Conservation (phyloP, 2,329 filamentous ascomycete species). For the Pseudohalonectria lignicola region DNA sequence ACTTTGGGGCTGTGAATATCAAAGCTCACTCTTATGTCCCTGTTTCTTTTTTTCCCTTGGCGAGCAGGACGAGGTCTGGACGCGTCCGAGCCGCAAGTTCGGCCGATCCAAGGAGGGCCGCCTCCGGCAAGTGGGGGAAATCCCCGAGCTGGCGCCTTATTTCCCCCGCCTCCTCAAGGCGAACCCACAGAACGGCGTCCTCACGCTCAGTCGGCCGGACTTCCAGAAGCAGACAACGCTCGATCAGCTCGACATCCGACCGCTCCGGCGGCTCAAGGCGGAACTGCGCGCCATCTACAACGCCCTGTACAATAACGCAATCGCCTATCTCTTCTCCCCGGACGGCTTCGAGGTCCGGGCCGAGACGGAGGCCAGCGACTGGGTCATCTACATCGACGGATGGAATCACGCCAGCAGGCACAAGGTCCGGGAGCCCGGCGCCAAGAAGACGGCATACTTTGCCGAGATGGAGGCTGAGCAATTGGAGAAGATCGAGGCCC, state of each 20-base stretch:
- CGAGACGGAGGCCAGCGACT: neutral
- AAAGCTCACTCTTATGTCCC: no score
- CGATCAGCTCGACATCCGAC: neutral
- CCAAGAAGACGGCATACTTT: constrained; percentile 4
- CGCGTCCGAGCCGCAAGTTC: constrained; percentile 1
- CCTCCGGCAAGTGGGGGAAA: constrained; percentile 2
- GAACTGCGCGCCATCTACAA: constrained; percentile 1
- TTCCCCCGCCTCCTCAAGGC: constrained; percentile 3
- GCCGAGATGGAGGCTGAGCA: constrained; percentile 4
- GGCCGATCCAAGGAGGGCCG: constrained; percentile 2
- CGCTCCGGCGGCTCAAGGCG: constrained; percentile 1
- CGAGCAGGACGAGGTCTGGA: constrained; percentile 3
- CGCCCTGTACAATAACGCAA: constrained; percentile 3
- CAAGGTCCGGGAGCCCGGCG: constrained; percentile 2
- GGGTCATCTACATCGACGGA: constrained; percentile 1
- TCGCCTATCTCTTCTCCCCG: constrained; percentile 3
- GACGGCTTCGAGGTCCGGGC: constrained; percentile 2
- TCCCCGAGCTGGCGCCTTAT: constrained; percentile 2
- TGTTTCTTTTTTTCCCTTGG: neutral
- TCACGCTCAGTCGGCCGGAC: constrained; percentile 1
- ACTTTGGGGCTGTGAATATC: no score
- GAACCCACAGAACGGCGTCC: constrained; percentile 1
- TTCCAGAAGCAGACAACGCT: neutral
- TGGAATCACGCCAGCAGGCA: constrained; percentile 2
- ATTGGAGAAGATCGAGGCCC: constrained; percentile 1